Evolutionary conservation across 2,329 filamentous ascomycete species (phyloP).

Genomic region (Talaromyces sp.): DNA sequence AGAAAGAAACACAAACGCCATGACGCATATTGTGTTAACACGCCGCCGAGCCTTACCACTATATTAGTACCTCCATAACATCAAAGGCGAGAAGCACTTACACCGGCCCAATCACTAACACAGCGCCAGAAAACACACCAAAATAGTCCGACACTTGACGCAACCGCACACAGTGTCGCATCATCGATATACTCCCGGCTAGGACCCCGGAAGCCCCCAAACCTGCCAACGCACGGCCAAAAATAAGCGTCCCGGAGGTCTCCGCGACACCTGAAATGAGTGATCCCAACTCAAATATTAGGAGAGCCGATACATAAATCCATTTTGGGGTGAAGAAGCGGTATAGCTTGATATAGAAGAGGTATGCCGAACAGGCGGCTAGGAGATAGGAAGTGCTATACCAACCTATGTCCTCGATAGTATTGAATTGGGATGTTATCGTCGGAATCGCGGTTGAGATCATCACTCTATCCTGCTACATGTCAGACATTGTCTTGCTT

Average conservation of each 20-base stretch:
- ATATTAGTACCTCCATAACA: background rate
- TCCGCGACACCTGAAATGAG: slow-evolving; percentile 32
- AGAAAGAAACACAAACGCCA: slow-evolving; percentile 54
- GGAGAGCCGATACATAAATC: slow-evolving; percentile 31
- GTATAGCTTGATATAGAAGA: slow-evolving; percentile 37
- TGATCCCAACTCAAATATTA: slow-evolving; percentile 39
- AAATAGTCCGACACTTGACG: slow-evolving; percentile 31
- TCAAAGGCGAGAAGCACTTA: slow-evolving; percentile 1
- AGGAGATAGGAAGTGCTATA: slow-evolving; percentile 41
- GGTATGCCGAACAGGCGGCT: slow-evolving; percentile 35
- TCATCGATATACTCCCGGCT: slow-evolving; percentile 26
- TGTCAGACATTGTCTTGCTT: background rate
- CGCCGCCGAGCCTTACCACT: slow-evolving; percentile 31
- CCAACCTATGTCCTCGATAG: slow-evolving; percentile 44
- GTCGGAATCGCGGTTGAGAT: slow-evolving; percentile 40
- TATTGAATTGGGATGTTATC: slow-evolving; percentile 44
- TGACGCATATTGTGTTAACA: slow-evolving; percentile 35
- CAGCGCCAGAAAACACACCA: slow-evolving; percentile 34
- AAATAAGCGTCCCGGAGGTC: slow-evolving; percentile 30
- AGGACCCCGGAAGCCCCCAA: slow-evolving; percentile 31
- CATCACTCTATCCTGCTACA: slow-evolving; percentile 28
- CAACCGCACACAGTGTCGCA: slow-evolving; percentile 33
- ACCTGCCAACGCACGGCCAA: slow-evolving; percentile 36
- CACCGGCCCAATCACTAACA: slow-evolving; percentile 33
- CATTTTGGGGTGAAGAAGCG: slow-evolving; percentile 36